Percentiles rank a stretch among this genome's conserved stretches.
Conservation (phyloP, 2,329 filamentous ascomycete genomes). For the Penicillium digitatum region DNA sequence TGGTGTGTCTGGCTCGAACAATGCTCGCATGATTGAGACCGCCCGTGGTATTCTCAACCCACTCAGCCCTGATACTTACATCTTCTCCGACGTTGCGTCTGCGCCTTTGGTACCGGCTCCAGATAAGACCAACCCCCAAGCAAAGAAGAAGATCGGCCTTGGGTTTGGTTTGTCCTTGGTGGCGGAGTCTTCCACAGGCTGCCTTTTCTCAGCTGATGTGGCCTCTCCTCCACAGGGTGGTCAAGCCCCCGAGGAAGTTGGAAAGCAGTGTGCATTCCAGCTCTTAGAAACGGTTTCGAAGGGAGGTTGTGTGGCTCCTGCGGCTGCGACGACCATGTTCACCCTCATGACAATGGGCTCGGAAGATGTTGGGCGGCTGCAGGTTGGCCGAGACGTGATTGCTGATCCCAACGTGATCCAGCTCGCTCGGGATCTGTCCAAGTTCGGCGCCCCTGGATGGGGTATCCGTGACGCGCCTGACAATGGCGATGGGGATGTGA, state of each 20-base stretch:
- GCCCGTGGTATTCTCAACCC: constrained; percentile 83
- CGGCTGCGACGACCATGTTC: constrained; percentile 70
- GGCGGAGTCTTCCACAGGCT: constrained; percentile 83
- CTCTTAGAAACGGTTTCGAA: constrained; percentile 75
- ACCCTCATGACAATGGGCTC: constrained; percentile 97
- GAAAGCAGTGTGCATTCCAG: constrained; percentile 82
- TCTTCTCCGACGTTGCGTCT: constrained; percentile 66
- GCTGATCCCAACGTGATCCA: constrained; percentile 75
- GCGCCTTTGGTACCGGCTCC: constrained; percentile 62
- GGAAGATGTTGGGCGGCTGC: constrained; percentile 85
- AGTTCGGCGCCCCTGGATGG: constrained; percentile 90
- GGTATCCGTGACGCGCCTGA: constrained; percentile 73
- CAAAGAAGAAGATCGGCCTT: constrained; percentile 66
- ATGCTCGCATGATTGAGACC: constrained; percentile 89
- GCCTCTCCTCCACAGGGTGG: constrained; percentile 71
- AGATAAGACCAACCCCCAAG: constrained; percentile 60
- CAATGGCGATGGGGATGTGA: constrained; percentile 63
- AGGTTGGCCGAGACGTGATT: constrained; percentile 75
- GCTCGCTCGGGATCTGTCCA: constrained; percentile 76
- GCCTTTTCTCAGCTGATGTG: constrained; percentile 83
- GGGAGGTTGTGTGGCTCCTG: constrained; percentile 74
- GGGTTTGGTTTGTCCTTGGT: constrained; percentile 90
- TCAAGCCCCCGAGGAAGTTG: constrained; percentile 82
- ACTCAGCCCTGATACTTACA: constrained; percentile 82
- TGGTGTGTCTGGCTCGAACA: constrained; percentile 88